These are phyloP conservation scores for Aphanomyces euteiches DNA, from an alignment of 352 stramenopile species.

Conservation along the genomic window DNA sequence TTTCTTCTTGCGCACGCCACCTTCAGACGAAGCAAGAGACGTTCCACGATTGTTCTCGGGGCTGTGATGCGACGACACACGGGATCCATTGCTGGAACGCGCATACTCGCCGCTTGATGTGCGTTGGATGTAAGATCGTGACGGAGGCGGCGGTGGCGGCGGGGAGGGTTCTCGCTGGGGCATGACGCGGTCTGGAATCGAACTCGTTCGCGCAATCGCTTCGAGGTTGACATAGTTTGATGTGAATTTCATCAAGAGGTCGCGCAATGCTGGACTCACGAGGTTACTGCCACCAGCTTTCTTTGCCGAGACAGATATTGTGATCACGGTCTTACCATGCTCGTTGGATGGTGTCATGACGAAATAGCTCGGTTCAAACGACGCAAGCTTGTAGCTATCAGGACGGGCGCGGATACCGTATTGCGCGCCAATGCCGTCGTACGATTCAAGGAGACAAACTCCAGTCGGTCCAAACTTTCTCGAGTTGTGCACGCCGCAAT, in stretches of 20 bases:
- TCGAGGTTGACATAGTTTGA: constrained; percentile 56
- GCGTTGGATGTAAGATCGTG: background rate
- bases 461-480: constrained; percentile 57
- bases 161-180: background rate
- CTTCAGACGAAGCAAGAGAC: background rate
- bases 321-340: constrained; percentile 60
- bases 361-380: constrained; percentile 70
- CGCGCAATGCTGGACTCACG: constrained; percentile 65
- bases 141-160: background rate
- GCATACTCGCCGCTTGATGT: background rate
- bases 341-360: constrained; percentile 70
- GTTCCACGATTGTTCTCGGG: background rate
- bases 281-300: constrained; percentile 64
- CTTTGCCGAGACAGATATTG: constrained; percentile 70
- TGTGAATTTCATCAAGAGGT: constrained; percentile 59
- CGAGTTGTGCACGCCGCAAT: constrained; percentile 61
- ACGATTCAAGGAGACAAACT: constrained; percentile 75
- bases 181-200: background rate
- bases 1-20: constrained; percentile 12
- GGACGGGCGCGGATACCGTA: constrained; percentile 69
- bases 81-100: background rate
- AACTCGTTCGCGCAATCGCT: constrained; percentile 39
- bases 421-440: constrained; percentile 66
- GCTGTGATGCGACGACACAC: background rate
- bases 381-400: constrained; percentile 71